phyloP scores from a whole-genome alignment of 345 rosid species.

The Cardamine chenopodiifolia region DNA sequence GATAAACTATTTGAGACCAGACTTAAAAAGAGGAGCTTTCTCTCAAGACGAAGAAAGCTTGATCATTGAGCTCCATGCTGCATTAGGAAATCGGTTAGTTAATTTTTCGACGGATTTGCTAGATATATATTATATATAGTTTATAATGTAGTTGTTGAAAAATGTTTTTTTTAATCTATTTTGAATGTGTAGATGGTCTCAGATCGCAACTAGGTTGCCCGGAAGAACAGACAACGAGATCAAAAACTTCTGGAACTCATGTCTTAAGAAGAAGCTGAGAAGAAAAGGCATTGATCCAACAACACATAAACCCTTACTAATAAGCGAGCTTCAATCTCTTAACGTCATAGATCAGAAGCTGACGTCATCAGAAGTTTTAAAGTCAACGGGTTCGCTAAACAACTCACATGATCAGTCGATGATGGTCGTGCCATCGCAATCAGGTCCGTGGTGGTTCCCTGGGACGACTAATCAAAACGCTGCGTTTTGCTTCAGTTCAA shows the following conservation, averaged over 20 bases:
- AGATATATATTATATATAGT: neutral
- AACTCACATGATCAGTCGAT: constrained; percentile 40
- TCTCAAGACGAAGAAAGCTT: constrained; percentile 66
- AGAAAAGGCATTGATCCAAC: constrained; percentile 46
- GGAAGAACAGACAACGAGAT: constrained; percentile 75
- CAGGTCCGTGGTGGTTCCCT: constrained; percentile 34
- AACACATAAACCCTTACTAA: constrained; percentile 46
- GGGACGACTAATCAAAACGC: constrained; percentile 37
- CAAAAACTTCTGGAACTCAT: constrained; percentile 69
- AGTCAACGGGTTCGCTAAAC: constrained; percentile 44
- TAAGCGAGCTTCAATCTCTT: constrained; percentile 53
- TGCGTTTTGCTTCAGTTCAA: constrained; percentile 49
- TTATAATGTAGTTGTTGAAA: neutral
- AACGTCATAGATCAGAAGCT: constrained; percentile 47
- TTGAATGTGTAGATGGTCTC: constrained; percentile 59
- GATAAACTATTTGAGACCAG: constrained; percentile 94
- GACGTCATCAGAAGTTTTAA: constrained; percentile 32
- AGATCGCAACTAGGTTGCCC: constrained; percentile 61
- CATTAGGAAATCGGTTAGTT: constrained; percentile 62
- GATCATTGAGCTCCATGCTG: constrained; percentile 61
- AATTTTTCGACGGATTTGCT: neutral
- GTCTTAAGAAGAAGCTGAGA: constrained; percentile 71
- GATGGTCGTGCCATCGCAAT: constrained; percentile 42
- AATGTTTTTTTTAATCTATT: neutral
- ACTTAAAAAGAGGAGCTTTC: constrained; percentile 77